These are phyloP conservation scores for Prunus mira DNA, from an alignment of 306 rosid species.

Conservation along the genomic window DNA sequence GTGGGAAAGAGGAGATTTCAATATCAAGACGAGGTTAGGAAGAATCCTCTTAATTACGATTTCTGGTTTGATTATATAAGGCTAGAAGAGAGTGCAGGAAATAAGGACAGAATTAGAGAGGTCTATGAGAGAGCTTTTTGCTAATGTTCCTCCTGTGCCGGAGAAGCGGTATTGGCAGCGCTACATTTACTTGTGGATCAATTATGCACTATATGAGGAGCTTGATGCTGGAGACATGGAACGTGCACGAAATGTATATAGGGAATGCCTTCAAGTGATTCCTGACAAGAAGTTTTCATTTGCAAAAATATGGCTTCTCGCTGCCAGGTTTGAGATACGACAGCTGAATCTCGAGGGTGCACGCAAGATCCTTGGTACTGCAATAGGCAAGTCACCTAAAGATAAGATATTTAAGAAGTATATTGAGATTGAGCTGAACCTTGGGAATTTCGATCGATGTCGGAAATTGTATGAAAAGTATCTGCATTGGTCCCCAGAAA, in stretches of 20 bases:
- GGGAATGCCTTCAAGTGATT: background rate
- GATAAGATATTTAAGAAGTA: slow-evolving; percentile 88
- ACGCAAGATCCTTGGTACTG: slow-evolving; percentile 66
- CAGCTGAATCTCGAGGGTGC: slow-evolving; percentile 67
- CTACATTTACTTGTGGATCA: slow-evolving; percentile 29
- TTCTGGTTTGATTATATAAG: slow-evolving; percentile 74
- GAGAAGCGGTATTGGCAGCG: slow-evolving; percentile 53
- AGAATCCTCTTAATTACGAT: slow-evolving; percentile 71
- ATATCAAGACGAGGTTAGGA: slow-evolving; percentile 77
- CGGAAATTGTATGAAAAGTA: slow-evolving; percentile 74
- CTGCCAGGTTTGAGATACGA: slow-evolving; percentile 75
- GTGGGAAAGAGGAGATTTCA: slow-evolving; percentile 80
- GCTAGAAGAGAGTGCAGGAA: slow-evolving; percentile 78
- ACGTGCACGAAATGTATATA: slow-evolving; percentile 80
- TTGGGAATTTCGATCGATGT: slow-evolving; percentile 66
- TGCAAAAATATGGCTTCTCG: slow-evolving; percentile 86
- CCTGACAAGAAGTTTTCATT: slow-evolving; percentile 69
- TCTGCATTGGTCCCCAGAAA: slow-evolving; percentile 74
- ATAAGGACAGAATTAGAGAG: slow-evolving; percentile 60
- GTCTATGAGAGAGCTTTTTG: slow-evolving; percentile 81
- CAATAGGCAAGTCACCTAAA: slow-evolving; percentile 80
- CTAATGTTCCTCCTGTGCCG: slow-evolving; percentile 81
- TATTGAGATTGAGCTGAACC: slow-evolving; percentile 82
- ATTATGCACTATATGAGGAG: slow-evolving; percentile 87
- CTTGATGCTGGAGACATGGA: slow-evolving; percentile 73